Evolutionary conservation across 345 rosid genomes (phyloP), one percentile per base, ranked within the genome.

Genomic region (Firmiana major): DNA sequence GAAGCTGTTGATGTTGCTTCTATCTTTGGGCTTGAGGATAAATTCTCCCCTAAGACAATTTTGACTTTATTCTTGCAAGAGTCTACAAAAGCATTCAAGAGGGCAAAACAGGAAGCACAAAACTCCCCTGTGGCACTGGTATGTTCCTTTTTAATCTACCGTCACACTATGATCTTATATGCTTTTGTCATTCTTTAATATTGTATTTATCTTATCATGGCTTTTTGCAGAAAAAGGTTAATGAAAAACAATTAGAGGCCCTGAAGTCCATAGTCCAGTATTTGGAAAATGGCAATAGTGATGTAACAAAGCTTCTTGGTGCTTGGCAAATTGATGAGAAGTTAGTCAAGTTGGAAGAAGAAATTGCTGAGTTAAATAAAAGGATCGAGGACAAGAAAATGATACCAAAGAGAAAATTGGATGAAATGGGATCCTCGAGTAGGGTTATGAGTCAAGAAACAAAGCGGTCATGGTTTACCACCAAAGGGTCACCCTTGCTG

Each of bases 1-100:
- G 87, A 92, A 76, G 94, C 97, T 73, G 83, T 89, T 65, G 93
- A 92, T 77, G 70, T 89, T 71, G 87, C 87, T 63, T 79, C 71
- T 53, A 79, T 82, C 75, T 90, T 94, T 43, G 88, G 86, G 36
- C 76, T 92, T 68, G 94, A 87, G 78, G 90, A 87, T 49, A 87
- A 74, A 82, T 86, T 86, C 79, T 81, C 94, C 38, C 88, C 91
- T 74, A 79, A 83, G 69, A 76, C 79, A 64, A 65, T 93, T 75
- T 80, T 94, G 82, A 84, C 68, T 75, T 71, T 87, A 45, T 82
- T 85, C 81, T 75, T 94, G 73, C 88, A 57, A 71, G 90, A 79
- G 73, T 77, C 86, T 28, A 88, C 80, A 75, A 92, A 89, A 71
- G 75, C 86, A 75, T 84, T 79, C 73, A 86, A 84, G 79, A 84